These are phyloP conservation scores for Acanthamoeba lugdunensis DNA, from an alignment of 208 protist species.

Conservation along the genomic window DNA sequence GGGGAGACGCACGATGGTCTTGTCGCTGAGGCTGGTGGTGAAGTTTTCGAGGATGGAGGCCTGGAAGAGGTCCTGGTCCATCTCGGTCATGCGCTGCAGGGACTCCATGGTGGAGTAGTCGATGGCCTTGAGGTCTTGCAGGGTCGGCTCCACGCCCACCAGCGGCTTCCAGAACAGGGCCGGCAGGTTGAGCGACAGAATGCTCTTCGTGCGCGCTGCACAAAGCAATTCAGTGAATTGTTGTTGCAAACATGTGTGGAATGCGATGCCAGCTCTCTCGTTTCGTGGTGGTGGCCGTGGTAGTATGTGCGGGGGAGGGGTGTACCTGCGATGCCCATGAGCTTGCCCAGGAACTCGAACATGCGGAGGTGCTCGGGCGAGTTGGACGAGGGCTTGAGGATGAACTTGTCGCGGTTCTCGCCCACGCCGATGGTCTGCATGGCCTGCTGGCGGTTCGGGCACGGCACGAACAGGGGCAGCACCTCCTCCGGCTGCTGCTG, in stretches of 20 bases:
- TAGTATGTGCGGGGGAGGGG: neutral
- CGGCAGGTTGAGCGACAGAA: constrained; percentile 92
- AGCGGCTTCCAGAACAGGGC: constrained; percentile 93
- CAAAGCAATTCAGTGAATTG: constrained; percentile 11
- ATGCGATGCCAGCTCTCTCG: neutral
- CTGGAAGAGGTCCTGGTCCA: constrained; percentile 63
- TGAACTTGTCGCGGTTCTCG: constrained; percentile 78
- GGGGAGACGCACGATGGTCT: neutral
- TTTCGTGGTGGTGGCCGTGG: neutral
- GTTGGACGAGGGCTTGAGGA: constrained; percentile 67
- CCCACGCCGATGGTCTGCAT: constrained; percentile 59
- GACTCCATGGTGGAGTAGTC: constrained; percentile 60
- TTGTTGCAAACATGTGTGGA: too few species aligned
- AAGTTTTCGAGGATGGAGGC: constrained; percentile 64
- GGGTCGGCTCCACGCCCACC: constrained; percentile 77
- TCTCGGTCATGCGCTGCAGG: constrained; percentile 17
- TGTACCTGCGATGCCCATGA: constrained; percentile 94
- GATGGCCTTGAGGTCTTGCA: constrained; percentile 47
- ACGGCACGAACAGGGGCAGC: constrained; percentile 52
- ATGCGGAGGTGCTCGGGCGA: constrained; percentile 75
- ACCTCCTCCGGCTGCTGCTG: constrained; percentile 65
- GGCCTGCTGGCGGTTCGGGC: constrained; percentile 48
- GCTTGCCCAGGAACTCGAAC: constrained; percentile 92
- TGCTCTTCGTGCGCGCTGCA: constrained; percentile 91
- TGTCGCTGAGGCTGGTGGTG: constrained; percentile 67